phyloP scores from a whole-genome alignment of 805 yeast species.

The Brettanomyces bruxellensis region DNA sequence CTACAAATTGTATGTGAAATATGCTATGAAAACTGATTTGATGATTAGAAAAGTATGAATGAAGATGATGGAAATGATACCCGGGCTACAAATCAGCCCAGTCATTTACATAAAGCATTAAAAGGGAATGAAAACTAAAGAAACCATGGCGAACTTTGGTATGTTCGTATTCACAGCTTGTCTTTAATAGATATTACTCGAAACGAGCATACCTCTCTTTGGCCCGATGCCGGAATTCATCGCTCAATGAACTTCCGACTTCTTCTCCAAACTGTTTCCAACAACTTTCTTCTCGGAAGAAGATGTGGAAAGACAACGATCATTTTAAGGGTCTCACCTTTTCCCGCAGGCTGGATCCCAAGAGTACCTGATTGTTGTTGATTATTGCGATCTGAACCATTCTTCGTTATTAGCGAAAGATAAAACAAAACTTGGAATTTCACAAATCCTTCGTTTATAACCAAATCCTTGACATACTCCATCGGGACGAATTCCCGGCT shows the following conservation, averaged over 20 bases:
- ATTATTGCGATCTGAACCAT: slow-evolving; percentile 9
- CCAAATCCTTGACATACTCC: slow-evolving; percentile 49
- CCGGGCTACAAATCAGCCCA: no score
- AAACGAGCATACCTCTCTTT: no score
- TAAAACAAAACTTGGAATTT: slow-evolving; percentile 61
- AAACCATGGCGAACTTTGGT: no score
- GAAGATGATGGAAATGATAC: no score
- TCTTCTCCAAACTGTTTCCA: slow-evolving; percentile 22
- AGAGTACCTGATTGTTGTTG: background rate
- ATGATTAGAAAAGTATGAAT: no score
- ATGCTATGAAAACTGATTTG: no score
- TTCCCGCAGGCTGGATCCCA: slow-evolving; percentile 3
- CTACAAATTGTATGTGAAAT: no score
- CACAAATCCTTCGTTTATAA: slow-evolving; percentile 68
- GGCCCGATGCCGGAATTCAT: background rate
- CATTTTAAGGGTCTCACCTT: slow-evolving; percentile 13
- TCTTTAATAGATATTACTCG: no score
- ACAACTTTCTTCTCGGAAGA: slow-evolving; percentile 21
- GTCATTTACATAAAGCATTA: no score
- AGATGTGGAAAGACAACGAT: slow-evolving; percentile 23
- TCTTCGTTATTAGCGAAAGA: slow-evolving; percentile 47
- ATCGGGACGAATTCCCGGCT: slow-evolving; percentile 42
- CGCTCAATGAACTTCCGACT: slow-evolving; percentile 10
- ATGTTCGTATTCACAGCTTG: no score
- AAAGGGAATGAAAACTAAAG: no score